Base-by-base conservation (phyloP, 2,329 filamentous ascomycete genomes). In the Alternaria novae-zelandiae region DNA sequence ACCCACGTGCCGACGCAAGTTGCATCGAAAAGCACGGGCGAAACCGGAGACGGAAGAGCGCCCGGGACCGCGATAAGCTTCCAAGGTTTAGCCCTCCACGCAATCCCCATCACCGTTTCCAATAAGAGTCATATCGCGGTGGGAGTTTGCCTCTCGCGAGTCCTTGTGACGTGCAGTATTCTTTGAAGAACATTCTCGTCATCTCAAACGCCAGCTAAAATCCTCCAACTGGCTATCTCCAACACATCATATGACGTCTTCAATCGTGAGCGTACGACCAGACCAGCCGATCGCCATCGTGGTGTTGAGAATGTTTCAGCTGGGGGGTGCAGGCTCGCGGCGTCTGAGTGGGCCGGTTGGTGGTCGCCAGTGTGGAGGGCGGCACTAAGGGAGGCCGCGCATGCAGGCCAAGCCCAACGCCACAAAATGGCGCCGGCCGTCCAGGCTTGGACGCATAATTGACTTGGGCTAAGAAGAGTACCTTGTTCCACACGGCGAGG, bases 281-380 rank as follows among this genome's bases (percentile, higher is more conserved):
- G 57, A 54, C 49, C 57, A 56, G 49, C 30, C 44, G 56, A 64
- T 64, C 26, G 64, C 61, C 17, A 67, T 70, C 63, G 68, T 76
- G 73, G 74, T 77, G 74, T 76, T 76, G 74, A 76, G 68, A 61
- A 64, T 67, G 74, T 76, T 77, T 76, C 74, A 74, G 69, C 69
- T 66, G 67, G 69, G 70, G 67, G 23, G 57, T 41, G 44, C 45
- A 45, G 64, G 56, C 61, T 63, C 61, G 56, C 44, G 63, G 66
- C 58, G 61, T 59, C 41, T 60, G 44, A 65, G 68, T 63, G 63
- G 64, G 53, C 53, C 66, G 47, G 58, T 26, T 51, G 17, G n/a
- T 23, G 28, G 49, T 23, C 28, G 28, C 28, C 41, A 55, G 54
- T 59, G 60, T 63, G 56, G 60, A 63, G 60, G 50, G 60, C 47